These are phyloP conservation scores for Pistacia atlantica DNA, from an alignment of 345 rosid species.

Conservation along the genomic window DNA sequence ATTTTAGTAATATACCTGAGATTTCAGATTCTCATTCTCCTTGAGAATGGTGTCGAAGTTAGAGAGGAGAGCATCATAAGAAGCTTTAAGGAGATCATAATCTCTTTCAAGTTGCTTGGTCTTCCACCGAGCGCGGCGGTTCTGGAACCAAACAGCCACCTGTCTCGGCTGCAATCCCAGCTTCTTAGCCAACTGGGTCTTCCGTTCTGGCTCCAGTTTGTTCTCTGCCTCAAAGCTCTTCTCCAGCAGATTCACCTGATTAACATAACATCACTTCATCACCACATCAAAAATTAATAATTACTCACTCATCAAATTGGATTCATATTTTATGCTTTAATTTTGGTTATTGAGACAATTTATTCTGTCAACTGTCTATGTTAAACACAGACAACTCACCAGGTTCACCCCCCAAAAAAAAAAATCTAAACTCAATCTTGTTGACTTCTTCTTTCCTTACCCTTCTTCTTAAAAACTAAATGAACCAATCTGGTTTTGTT, in stretches of 20 bases:
- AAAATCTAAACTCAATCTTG: not conserved
- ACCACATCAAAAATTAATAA: not conserved
- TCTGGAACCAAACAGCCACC: conserved; percentile 98
- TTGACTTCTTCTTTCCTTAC: not conserved
- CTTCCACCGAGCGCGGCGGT: conserved; percentile 96
- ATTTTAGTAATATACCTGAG: conserved; percentile 49
- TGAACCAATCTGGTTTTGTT: not conserved
- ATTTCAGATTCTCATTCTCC: conserved; percentile 69
- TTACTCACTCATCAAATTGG: not conserved
- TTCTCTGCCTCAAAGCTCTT: conserved; percentile 93
- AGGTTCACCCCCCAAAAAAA: not conserved
- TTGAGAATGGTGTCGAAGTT: conserved; percentile 54
- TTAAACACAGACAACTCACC: not conserved
- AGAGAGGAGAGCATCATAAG: conserved; percentile 70
- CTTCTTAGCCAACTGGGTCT: conserved; percentile 81
- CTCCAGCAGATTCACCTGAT: conserved; percentile 76
- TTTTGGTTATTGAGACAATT: not conserved
- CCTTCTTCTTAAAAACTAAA: not conserved
- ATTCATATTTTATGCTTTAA: not conserved
- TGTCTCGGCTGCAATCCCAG: conserved; percentile 91
- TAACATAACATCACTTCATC: not conserved
- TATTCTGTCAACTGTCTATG: not conserved
- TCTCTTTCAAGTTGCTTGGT: conserved; percentile 92
- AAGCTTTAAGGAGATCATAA: conserved; percentile 76
- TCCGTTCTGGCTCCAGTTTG: conserved; percentile 94